phyloP scores from a whole-genome alignment of 108 stramenopile genomes.

The Cyclotella distinguenda region DNA sequence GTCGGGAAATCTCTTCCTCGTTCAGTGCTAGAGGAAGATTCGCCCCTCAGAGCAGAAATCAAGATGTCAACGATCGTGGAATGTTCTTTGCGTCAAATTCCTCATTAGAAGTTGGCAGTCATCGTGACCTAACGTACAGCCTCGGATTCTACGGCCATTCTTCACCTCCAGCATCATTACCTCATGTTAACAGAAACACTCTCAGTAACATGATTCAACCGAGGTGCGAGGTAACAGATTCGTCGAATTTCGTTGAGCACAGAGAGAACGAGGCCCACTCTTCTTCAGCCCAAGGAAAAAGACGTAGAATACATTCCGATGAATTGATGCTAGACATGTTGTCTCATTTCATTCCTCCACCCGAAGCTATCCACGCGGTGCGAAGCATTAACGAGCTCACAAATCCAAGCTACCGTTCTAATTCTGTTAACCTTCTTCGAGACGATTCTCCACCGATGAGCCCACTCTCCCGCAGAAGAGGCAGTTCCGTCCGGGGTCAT shows the following conservation, averaged over 20 bases:
- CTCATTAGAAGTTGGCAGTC: too few relatives aligned
- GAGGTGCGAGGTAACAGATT: too few relatives aligned
- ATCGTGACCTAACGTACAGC: neutral
- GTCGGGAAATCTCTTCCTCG: neutral
- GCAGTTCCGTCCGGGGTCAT: neutral
- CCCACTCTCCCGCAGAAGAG: neutral
- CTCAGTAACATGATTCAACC: too few relatives aligned
- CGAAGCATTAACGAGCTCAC: neutral
- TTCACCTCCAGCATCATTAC: neutral
- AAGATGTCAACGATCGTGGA: neutral
- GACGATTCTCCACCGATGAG: neutral
- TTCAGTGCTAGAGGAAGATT: neutral
- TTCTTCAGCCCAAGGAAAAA: neutral
- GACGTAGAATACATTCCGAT: conserved; percentile 7
- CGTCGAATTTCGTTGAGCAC: too few relatives aligned
- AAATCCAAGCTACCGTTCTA: neutral
- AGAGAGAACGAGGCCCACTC: neutral
- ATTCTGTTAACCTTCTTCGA: neutral
- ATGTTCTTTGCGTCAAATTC: neutral
- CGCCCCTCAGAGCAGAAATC: neutral
- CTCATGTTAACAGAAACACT: neutral
- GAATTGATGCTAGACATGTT: conserved; percentile 5
- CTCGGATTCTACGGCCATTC: neutral
- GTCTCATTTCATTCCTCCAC: neutral
- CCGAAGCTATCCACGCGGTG: neutral